Conservation (phyloP, 495 filamentous ascomycete species). For the Astrocystis sublimbata region DNA sequence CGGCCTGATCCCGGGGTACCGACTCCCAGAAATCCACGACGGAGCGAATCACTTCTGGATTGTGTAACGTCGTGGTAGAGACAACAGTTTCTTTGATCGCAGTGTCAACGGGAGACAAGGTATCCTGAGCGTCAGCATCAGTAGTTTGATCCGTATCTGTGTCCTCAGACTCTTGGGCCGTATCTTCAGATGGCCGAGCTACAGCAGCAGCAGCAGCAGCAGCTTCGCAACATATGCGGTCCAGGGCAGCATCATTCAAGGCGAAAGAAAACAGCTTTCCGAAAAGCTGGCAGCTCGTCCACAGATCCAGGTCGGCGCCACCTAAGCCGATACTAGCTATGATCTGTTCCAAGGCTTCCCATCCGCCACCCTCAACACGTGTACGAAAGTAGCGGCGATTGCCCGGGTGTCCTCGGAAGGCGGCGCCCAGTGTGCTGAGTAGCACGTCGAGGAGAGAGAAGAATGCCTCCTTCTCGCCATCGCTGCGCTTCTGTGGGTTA, state of each 20-base stretch:
- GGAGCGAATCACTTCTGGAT: slow-evolving; percentile 64
- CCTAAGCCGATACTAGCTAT: slow-evolving; percentile 63
- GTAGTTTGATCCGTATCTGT: background rate
- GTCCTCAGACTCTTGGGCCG: background rate
- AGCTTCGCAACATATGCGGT: slow-evolving; percentile 49
- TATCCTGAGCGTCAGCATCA: slow-evolving; percentile 16
- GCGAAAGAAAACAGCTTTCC: slow-evolving; percentile 82
- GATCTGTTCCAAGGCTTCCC: slow-evolving; percentile 70
- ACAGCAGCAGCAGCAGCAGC: slow-evolving; percentile 26
- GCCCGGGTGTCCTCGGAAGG: slow-evolving; percentile 76
- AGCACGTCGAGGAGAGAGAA: slow-evolving; percentile 70
- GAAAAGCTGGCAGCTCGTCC: slow-evolving; percentile 74
- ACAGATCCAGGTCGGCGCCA: slow-evolving; percentile 57
- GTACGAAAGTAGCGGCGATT: slow-evolving; percentile 84
- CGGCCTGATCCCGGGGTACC: slow-evolving; percentile 48
- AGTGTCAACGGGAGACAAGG: slow-evolving; percentile 39
- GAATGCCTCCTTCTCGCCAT: slow-evolving; percentile 60
- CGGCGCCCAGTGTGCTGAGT: slow-evolving; percentile 71
- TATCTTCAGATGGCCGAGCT: background rate
- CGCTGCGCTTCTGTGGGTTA: slow-evolving; percentile 59
- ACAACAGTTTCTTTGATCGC: slow-evolving; percentile 51
- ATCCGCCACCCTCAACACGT: slow-evolving; percentile 71
- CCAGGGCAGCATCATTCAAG: slow-evolving; percentile 70
- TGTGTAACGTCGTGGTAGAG: slow-evolving; percentile 57
- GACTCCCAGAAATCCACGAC: slow-evolving; percentile 67